These are phyloP conservation scores for Ceriops decandra DNA, from an alignment of 345 rosid genomes.

Conservation along the genomic window DNA sequence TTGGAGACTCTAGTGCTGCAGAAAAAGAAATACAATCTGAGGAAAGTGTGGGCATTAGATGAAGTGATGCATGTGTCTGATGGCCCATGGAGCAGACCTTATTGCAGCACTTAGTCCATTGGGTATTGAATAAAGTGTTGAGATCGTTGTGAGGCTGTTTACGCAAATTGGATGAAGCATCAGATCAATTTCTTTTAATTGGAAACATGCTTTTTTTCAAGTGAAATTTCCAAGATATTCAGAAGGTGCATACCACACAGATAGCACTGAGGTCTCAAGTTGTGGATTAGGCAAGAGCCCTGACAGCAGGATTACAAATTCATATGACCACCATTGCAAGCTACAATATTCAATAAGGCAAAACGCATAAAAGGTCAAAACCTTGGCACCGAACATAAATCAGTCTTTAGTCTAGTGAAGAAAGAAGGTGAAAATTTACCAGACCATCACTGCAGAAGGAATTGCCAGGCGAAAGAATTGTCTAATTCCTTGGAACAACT, in stretches of 20 bases:
- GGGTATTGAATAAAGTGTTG: slow-evolving; percentile 11
- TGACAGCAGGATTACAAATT: slow-evolving; percentile 10
- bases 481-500: slow-evolving; percentile 12
- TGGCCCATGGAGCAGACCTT: slow-evolving; percentile 6
- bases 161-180: not conserved
- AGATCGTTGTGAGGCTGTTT: slow-evolving; percentile 20
- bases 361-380: not conserved
- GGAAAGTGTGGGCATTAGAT: not conserved
- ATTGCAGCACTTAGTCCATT: slow-evolving; percentile 25
- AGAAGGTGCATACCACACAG: slow-evolving; percentile 11
- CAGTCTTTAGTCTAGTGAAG: not conserved
- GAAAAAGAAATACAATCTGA: not conserved
- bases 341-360: not conserved
- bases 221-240: not conserved
- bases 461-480: slow-evolving; percentile 20
- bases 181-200: not conserved
- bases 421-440: not conserved
- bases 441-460: slow-evolving; percentile 27
- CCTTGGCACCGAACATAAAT: no score
- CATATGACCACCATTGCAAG: slow-evolving; percentile 24
- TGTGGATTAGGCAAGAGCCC: slow-evolving; percentile 20
- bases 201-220: not conserved
- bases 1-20: slow-evolving; percentile 25
- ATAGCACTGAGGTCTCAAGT: slow-evolving; percentile 21
- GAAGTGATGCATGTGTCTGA: not conserved